A percentile compares a stretch with the other conserved stretches of the same genome.
Evolutionary conservation across 2,329 filamentous ascomycete genomes (phyloP).

Genomic region (Ceratocystis papillata): DNA sequence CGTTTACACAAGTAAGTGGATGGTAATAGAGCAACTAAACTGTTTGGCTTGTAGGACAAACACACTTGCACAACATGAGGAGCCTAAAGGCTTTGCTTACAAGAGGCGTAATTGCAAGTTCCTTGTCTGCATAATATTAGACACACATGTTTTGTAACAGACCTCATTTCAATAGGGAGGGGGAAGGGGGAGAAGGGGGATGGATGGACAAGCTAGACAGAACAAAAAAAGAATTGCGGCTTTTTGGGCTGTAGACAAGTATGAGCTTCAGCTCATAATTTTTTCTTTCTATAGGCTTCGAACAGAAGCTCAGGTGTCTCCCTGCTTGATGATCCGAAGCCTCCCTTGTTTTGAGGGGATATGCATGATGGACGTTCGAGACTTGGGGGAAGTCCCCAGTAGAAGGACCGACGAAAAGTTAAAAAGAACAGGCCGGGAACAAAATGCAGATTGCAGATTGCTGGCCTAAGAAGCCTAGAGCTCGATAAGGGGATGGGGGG

Average conservation of each 20-base stretch:
- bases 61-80: not conserved
- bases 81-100: not conserved
- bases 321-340: not conserved
- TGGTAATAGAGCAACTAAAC: not conserved
- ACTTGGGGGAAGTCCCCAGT: not conserved
- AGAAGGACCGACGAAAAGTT: not conserved
- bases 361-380: not conserved
- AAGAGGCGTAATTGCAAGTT: conserved; percentile 1
- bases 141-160: conserved; percentile 4
- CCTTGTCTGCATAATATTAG: conserved; percentile 7
- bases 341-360: not conserved
- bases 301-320: conserved; percentile 3
- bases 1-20: not conserved
- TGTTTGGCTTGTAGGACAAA: not conserved
- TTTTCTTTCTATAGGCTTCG: not conserved
- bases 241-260: not conserved
- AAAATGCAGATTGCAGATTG: not conserved
- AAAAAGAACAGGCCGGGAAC: not conserved
- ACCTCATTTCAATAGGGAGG: not conserved
- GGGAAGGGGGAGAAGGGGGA: not conserved
- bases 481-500: too few species aligned
- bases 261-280: not conserved
- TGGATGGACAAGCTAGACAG: not conserved
- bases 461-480: too few species aligned
- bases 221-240: not conserved